A percentile compares a stretch with the other conserved stretches of the same genome.
These are phyloP conservation scores for Penicillium dipodomyicola DNA, from an alignment of 495 filamentous ascomycete genomes.

Conservation along the genomic window DNA sequence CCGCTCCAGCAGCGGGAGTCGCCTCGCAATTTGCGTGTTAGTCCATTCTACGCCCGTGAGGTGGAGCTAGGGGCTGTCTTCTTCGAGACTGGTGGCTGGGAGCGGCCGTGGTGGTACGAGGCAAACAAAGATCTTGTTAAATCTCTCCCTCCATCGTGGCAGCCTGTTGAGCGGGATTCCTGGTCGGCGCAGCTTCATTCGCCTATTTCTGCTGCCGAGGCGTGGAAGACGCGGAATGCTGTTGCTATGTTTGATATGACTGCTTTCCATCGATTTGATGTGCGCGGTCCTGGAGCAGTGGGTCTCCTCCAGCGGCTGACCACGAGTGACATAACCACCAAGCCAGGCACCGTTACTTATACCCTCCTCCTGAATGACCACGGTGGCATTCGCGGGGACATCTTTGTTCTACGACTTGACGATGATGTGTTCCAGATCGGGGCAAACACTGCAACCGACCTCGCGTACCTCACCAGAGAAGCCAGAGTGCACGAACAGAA, in stretches of 20 bases:
- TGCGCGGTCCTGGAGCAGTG: conserved; percentile 46
- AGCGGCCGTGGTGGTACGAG: conserved; percentile 53
- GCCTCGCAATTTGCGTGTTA: conserved; percentile 45
- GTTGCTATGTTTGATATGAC: conserved; percentile 56
- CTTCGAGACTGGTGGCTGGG: conserved; percentile 50
- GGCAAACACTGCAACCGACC: conserved; percentile 43
- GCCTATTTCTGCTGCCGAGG: conserved; percentile 48
- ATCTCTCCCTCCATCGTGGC: conserved; percentile 42
- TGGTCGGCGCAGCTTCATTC: conserved; percentile 49
- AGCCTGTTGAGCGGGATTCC: conserved; percentile 42
- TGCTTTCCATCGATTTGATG: conserved; percentile 48
- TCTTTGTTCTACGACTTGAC: conserved; percentile 40
- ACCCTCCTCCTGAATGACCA: conserved; percentile 44
- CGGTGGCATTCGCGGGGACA: conserved; percentile 42
- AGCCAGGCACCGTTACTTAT: conserved; percentile 40
- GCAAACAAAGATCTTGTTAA: conserved; percentile 42
- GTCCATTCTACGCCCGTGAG: conserved; percentile 46
- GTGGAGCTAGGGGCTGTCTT: conserved; percentile 48
- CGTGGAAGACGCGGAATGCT: conserved; percentile 52
- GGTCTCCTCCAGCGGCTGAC: conserved; percentile 45
- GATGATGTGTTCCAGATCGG: conserved; percentile 45
- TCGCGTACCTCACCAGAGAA: conserved; percentile 43
- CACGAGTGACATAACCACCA: conserved; percentile 39
- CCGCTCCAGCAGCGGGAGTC: conserved; percentile 48
- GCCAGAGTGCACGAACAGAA: conserved; percentile 35